These are phyloP conservation scores for Phytophthora meadii DNA, from an alignment of 352 stramenopile genomes.

Conservation along the genomic window DNA sequence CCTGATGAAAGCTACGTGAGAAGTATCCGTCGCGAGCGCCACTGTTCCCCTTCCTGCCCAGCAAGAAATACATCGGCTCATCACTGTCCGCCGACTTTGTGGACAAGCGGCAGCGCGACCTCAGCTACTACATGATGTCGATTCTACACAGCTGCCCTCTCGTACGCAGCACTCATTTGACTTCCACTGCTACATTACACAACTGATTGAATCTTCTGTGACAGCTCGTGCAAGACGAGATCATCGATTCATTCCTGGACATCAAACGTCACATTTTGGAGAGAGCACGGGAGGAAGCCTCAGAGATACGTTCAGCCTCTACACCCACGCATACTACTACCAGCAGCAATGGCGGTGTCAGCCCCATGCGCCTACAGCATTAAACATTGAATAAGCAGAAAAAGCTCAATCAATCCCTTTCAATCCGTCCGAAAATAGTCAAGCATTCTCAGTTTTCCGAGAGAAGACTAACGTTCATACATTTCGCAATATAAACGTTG, in stretches of 20 bases:
- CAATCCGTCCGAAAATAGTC: slow-evolving; percentile 22
- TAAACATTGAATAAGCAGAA: slow-evolving; percentile 7
- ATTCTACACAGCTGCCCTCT: slow-evolving; percentile 83
- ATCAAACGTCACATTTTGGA: slow-evolving; percentile 88
- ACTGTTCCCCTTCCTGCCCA: slow-evolving; percentile 81
- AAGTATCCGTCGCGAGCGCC: slow-evolving; percentile 82
- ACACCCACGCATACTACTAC: slow-evolving; percentile 32
- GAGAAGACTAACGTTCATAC: slow-evolving; percentile 14
- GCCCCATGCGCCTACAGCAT: slow-evolving; percentile 26
- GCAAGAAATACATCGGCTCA: slow-evolving; percentile 90
- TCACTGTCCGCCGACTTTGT: slow-evolving; percentile 87
- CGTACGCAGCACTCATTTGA: slow-evolving; percentile 32
- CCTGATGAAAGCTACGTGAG: slow-evolving; percentile 69
- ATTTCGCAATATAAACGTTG: slow-evolving; percentile 16
- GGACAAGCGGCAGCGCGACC: slow-evolving; percentile 86
- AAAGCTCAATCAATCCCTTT: slow-evolving; percentile 1
- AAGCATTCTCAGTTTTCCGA: slow-evolving; percentile 17
- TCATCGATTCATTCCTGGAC: slow-evolving; percentile 89
- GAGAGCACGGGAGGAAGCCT: slow-evolving; percentile 58
- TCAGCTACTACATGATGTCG: slow-evolving; percentile 88
- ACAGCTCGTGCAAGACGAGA: slow-evolving; percentile 86
- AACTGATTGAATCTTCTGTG: neutral
- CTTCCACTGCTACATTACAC: neutral
- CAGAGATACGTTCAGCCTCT: slow-evolving; percentile 31
- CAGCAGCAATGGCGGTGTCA: slow-evolving; percentile 25